Percentiles rank a stretch among this genome's conserved stretches.
Conservation (phyloP, 2,329 filamentous ascomycete genomes). For the Fusarium sambucinum region DNA sequence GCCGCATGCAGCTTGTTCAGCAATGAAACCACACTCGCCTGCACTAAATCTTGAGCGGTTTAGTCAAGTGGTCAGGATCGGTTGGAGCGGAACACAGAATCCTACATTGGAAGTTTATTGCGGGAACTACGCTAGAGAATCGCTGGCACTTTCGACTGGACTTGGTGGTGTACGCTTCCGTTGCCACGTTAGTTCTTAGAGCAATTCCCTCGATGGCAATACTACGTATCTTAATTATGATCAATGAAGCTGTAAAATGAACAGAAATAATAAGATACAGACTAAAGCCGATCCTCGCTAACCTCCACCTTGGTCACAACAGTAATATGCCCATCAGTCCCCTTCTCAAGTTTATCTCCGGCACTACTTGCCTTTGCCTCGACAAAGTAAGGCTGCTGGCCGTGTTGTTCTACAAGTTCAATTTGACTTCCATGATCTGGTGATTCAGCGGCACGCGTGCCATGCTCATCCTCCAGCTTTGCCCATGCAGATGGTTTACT, state of each 20-base stretch:
- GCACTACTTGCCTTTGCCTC: slow-evolving; percentile 18
- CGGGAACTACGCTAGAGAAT: not conserved
- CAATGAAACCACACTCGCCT: slow-evolving; percentile 28
- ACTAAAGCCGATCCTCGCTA: slow-evolving; percentile 9
- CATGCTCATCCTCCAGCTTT: slow-evolving; percentile 49
- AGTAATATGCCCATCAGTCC: slow-evolving; percentile 41
- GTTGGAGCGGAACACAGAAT: slow-evolving; percentile 13
- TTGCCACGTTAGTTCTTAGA: not conserved
- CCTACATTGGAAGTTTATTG: not conserved
- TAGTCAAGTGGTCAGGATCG: slow-evolving; percentile 1
- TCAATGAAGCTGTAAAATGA: not conserved
- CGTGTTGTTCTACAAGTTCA: slow-evolving; percentile 45
- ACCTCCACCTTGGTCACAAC: slow-evolving; percentile 49
- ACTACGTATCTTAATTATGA: rapidly evolving
- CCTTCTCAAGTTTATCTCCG: not conserved
- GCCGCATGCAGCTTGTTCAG: slow-evolving; percentile 8
- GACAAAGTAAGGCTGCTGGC: slow-evolving; percentile 20
- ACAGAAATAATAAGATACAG: not conserved
- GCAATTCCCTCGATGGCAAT: rapidly evolving
- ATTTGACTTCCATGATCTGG: slow-evolving; percentile 48
- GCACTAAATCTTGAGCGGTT: not conserved
- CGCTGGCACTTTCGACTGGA: not conserved
- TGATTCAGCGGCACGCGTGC: slow-evolving; percentile 11
- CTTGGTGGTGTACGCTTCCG: slow-evolving; percentile 2
- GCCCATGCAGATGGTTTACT: slow-evolving; percentile 48